These are phyloP conservation scores for Monilinia aucupariae DNA, from an alignment of 2,329 filamentous ascomycete genomes.

Conservation along the genomic window DNA sequence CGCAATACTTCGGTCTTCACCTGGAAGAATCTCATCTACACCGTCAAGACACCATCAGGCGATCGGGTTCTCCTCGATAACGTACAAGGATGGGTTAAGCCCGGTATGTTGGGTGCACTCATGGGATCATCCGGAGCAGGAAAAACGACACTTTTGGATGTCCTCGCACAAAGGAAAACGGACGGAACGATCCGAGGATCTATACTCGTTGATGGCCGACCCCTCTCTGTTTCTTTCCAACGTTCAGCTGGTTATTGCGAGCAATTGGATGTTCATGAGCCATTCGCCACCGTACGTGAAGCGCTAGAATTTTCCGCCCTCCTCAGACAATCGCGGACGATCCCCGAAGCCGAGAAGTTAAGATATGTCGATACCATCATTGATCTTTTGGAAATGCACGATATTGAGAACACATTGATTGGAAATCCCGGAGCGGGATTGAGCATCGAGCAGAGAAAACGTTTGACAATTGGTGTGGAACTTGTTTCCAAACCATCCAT, in stretches of 20 bases:
- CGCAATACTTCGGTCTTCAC: conserved; percentile 66
- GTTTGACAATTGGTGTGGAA: conserved; percentile 57
- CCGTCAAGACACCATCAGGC: conserved; percentile 54
- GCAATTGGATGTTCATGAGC: conserved; percentile 74
- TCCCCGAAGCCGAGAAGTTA: conserved; percentile 68
- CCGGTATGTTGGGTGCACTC: conserved; percentile 55
- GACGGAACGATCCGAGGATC: conserved; percentile 85
- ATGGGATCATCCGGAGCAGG: conserved; percentile 66
- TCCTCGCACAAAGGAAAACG: conserved; percentile 75
- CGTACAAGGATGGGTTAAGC: conserved; percentile 57
- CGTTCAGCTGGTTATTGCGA: conserved; percentile 76
- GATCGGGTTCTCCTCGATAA: conserved; percentile 65
- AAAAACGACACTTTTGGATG: conserved; percentile 85
- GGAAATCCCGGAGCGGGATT: conserved; percentile 57
- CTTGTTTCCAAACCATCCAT: conserved; percentile 52
- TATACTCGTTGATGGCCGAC: conserved; percentile 62
- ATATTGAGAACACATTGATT: conserved; percentile 61
- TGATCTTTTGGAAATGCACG: conserved; percentile 57
- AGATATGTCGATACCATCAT: conserved; percentile 77
- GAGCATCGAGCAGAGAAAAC: conserved; percentile 57
- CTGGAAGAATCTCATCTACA: conserved; percentile 66
- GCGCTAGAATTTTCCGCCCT: conserved; percentile 78
- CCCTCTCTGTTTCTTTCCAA: conserved; percentile 75
- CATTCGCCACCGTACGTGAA: conserved; percentile 80
- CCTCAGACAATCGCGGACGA: conserved; percentile 71